Evolutionary conservation across 2,329 filamentous ascomycete genomes (phyloP).

Genomic region (Dothideomycetes sp.): DNA sequence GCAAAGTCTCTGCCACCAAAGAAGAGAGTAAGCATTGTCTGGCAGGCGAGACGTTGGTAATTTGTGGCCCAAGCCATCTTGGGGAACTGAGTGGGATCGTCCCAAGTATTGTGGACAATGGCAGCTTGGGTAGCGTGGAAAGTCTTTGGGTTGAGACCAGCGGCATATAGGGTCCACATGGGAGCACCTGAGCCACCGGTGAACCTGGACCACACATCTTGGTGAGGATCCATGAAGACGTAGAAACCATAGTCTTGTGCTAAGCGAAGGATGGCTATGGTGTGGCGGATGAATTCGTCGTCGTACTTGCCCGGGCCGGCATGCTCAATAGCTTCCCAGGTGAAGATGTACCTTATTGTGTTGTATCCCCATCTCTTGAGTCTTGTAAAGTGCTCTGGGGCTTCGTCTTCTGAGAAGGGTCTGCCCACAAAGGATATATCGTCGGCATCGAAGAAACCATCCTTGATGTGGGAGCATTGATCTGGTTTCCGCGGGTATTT

Average conservation of each 20-base stretch:
- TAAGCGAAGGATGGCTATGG: conserved; percentile 69
- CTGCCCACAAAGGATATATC: conserved; percentile 78
- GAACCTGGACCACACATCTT: conserved; percentile 96
- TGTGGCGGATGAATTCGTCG: conserved; percentile 85
- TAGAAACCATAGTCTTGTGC: conserved; percentile 90
- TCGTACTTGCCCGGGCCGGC: conserved; percentile 86
- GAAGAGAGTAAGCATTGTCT: conserved; percentile 89
- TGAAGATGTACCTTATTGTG: conserved; percentile 91
- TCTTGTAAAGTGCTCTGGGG: conserved; percentile 74
- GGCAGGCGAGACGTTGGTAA: conserved; percentile 75
- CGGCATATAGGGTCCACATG: conserved; percentile 95
- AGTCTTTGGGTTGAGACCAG: conserved; percentile 74
- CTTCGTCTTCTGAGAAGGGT: conserved; percentile 74
- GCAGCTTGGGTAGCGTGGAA: conserved; percentile 84
- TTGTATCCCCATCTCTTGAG: conserved; percentile 90
- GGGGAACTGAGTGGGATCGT: conserved; percentile 73
- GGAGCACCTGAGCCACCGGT: conserved; percentile 91
- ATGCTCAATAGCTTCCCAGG: conserved; percentile 97
- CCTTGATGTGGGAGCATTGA: conserved; percentile 64
- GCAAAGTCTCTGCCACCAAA: conserved; percentile 86
- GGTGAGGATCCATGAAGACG: conserved; percentile 96
- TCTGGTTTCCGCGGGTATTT: conserved; percentile 79
- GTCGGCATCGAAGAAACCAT: conserved; percentile 87
- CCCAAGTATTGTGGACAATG: conserved; percentile 88
- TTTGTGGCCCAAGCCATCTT: conserved; percentile 99